Evolutionary conservation across 2,329 filamentous ascomycete genomes (phyloP).

Genomic region (Penicillium palitans): DNA sequence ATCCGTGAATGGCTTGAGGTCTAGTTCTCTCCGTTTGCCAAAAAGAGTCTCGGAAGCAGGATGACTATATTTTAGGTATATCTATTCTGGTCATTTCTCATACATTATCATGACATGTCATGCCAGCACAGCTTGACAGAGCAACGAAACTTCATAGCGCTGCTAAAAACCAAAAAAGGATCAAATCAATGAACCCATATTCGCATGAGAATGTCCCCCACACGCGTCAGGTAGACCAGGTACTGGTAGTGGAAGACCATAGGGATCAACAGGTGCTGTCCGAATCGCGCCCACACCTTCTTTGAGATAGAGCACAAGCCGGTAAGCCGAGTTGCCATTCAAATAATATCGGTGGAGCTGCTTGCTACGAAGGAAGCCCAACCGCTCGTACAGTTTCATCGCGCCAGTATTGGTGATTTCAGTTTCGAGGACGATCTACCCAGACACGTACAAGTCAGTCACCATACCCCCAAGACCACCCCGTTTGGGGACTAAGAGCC

Average conservation of each 20-base stretch:
- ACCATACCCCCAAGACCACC: background rate
- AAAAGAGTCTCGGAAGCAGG: no score
- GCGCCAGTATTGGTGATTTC: conserved; percentile 90
- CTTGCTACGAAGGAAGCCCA: conserved; percentile 91
- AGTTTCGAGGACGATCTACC: conserved; percentile 82
- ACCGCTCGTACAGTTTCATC: conserved; percentile 86
- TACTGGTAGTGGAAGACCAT: conserved; percentile 21
- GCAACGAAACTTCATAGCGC: background rate
- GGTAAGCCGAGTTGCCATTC: conserved; percentile 92
- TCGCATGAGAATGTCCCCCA: conserved; percentile 1
- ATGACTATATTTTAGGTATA: conserved; percentile 9
- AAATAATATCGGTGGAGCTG: conserved; percentile 92
- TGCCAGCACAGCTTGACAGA: conserved; percentile 11
- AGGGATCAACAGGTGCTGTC: conserved; percentile 37
- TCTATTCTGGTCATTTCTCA: conserved; percentile 26
- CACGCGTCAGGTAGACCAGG: conserved; percentile 6
- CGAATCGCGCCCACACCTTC: conserved; percentile 52
- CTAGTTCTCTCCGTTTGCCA: no score
- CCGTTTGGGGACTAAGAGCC: background rate
- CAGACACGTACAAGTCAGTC: conserved; percentile 11
- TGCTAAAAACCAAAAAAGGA: conserved; percentile 1
- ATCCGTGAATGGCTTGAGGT: no score
- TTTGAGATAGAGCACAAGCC: conserved; percentile 79
- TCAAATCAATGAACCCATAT: conserved; percentile 10
- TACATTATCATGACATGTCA: conserved; percentile 17